phyloP scores from a whole-genome alignment of 371 early-diverging fungal species.

The Mortierella sp. region DNA sequence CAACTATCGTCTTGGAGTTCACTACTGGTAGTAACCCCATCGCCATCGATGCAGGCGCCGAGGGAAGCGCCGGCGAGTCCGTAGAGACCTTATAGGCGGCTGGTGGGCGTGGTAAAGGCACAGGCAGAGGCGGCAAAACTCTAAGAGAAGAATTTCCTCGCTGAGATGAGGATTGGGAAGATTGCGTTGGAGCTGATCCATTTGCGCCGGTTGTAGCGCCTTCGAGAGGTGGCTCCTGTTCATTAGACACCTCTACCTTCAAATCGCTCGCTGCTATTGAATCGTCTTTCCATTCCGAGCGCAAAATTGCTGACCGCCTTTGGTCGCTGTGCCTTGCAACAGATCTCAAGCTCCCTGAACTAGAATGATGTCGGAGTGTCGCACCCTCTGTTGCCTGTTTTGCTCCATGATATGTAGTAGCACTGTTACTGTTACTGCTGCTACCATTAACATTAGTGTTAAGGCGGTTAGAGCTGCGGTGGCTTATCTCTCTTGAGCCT shows the following conservation, averaged over 20 bases:
- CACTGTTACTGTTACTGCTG: neutral
- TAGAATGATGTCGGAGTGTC: slow-evolving; percentile 28
- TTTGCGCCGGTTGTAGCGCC: neutral
- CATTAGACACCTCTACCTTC: neutral
- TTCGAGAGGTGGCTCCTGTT: neutral
- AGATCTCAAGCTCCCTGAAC: slow-evolving; percentile 43
- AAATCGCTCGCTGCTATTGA: neutral
- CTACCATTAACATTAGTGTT: neutral
- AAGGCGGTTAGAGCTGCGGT: neutral
- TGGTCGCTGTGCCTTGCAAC: slow-evolving; percentile 36
- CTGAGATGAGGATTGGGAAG: neutral
- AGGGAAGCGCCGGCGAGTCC: slow-evolving; percentile 3
- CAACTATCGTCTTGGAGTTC: slow-evolving; percentile 29
- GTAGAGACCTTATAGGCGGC: slow-evolving; percentile 15
- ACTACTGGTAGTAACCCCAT: neutral
- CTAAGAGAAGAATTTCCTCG: slow-evolving; percentile 8
- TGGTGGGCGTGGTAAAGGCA: slow-evolving; percentile 23
- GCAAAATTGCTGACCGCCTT: slow-evolving; percentile 4
- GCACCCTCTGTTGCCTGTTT: slow-evolving; percentile 4
- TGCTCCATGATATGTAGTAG: neutral
- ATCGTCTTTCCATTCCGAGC: neutral
- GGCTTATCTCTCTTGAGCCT: neutral
- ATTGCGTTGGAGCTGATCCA: neutral
- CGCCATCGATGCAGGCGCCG: slow-evolving; percentile 1
- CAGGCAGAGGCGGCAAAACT: slow-evolving; percentile 9